Evolutionary conservation across 2,329 filamentous ascomycete genomes (phyloP).

Genomic region (Fusarium austroafricanum): DNA sequence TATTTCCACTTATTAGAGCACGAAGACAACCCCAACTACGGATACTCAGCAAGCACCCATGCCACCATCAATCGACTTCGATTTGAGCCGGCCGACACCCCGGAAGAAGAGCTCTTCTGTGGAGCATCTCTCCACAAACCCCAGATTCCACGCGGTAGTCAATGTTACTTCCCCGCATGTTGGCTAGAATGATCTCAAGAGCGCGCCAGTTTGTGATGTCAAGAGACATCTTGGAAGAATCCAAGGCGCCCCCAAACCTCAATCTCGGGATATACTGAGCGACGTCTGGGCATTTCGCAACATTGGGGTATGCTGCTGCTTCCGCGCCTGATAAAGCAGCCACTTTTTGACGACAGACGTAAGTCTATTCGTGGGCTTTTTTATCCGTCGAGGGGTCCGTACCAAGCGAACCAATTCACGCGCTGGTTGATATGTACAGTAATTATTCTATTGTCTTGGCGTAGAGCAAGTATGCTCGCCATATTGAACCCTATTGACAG

Average conservation of each 20-base stretch:
- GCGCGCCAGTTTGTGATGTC: slow-evolving; percentile 12
- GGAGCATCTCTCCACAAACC: slow-evolving; percentile 41
- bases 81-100: slow-evolving; percentile 10
- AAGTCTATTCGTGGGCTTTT: slow-evolving; percentile 42
- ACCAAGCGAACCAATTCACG: slow-evolving; percentile 7
- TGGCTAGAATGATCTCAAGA: slow-evolving; percentile 20
- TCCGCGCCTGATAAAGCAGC: slow-evolving; percentile 9
- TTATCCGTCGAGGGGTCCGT: slow-evolving; percentile 19
- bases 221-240: slow-evolving; percentile 13
- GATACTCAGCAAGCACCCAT: neutral
- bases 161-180: slow-evolving; percentile 33
- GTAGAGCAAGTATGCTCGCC: neutral
- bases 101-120: slow-evolving; percentile 29
- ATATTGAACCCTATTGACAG: neutral
- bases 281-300: slow-evolving; percentile 21
- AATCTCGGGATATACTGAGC: slow-evolving; percentile 1
- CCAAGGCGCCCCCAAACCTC: slow-evolving; percentile 31
- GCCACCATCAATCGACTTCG: slow-evolving; percentile 6
- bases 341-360: slow-evolving; percentile 10
- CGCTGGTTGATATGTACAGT: slow-evolving; percentile 10
- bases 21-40: neutral
- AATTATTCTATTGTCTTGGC: neutral
- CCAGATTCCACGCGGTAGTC: slow-evolving; percentile 38
- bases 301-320: slow-evolving; percentile 2
- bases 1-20: slow-evolving; percentile 40